Base-by-base conservation (phyloP, 495 filamentous ascomycete species). In the Trichoderma reesei region DNA sequence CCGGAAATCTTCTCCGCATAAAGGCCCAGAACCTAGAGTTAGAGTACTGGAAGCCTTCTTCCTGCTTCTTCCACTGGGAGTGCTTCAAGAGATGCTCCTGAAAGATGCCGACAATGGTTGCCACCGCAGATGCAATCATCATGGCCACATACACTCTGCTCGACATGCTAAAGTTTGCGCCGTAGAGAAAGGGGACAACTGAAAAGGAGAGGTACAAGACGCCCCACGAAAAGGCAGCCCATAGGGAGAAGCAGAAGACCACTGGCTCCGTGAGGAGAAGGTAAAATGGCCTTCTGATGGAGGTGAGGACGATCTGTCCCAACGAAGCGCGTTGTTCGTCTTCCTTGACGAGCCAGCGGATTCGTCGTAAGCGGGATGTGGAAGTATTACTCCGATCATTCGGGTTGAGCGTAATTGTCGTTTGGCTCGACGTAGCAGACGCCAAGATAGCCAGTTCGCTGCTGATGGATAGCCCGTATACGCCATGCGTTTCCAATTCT, bases 161-260 rank as follows among this genome's bases (percentile, higher is more conserved):
- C 1, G 81, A 76, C 71, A 92, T 82, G 64, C 88, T 79, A 31
- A 86, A 74, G 63, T 76, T 83, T 75, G 94, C 95, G 63, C 74
- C 71, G 70, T 96, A 86, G 63, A 96, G 85, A 13, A 93, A 79
- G 0, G 92, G 90, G 34, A 98, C 82, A 5, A 85, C 87, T 38
- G 83, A 81, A 68, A 94, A 92, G 38, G 87, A 88, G 34, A 98
- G 79, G 73, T 96, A 97, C 0, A 98, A 81, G 0, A 95, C 83
- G 2, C 88, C 92, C 93, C 92, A 98, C 60, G 85, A 86, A 73
- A 97, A 96, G 7, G 90, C 80, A 5, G 90, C 85, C 93, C 93
- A 97, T 14, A 95, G 77, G 31, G 89, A 92, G 74, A 96, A 98
- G 78, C 88, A 96, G 77, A 96, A 96, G 20, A 97, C 91, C 13